These are phyloP conservation scores for Lachnellula willkommii DNA, from an alignment of 2,329 filamentous ascomycete species.

Conservation along the genomic window DNA sequence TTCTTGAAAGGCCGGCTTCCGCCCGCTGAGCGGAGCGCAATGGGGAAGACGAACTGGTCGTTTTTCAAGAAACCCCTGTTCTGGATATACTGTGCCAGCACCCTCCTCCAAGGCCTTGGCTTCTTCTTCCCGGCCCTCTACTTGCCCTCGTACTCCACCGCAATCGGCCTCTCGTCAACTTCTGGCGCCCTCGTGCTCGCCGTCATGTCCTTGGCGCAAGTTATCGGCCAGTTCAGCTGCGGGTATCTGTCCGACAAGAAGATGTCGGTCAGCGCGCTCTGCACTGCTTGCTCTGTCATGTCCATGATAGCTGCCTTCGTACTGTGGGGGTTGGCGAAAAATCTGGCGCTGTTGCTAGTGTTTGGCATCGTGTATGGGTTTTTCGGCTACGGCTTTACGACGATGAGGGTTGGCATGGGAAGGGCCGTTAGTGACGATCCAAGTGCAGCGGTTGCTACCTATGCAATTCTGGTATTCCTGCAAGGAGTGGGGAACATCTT, in stretches of 20 bases:
- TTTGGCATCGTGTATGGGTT: slow-evolving; percentile 52
- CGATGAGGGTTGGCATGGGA: slow-evolving; percentile 41
- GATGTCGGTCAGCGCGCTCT: slow-evolving; percentile 35
- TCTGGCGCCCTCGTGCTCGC: slow-evolving; percentile 56
- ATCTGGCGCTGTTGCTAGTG: slow-evolving; percentile 39
- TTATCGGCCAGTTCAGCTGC: slow-evolving; percentile 45
- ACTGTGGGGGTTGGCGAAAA: slow-evolving; percentile 47
- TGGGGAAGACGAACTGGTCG: slow-evolving; percentile 37
- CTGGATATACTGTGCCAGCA: slow-evolving; percentile 43
- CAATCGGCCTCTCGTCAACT: slow-evolving; percentile 58
- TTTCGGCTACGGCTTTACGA: slow-evolving; percentile 47
- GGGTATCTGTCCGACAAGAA: slow-evolving; percentile 46
- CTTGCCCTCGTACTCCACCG: slow-evolving; percentile 62
- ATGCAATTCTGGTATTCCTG: slow-evolving; percentile 27
- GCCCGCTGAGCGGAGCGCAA: slow-evolving; percentile 23
- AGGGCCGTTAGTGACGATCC: slow-evolving; percentile 29
- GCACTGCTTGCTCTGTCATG: slow-evolving; percentile 39
- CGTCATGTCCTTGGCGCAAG: slow-evolving; percentile 45
- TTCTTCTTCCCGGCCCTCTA: slow-evolving; percentile 47
- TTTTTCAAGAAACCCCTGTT: slow-evolving; percentile 43
- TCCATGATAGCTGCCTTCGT: slow-evolving; percentile 44
- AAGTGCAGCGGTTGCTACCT: slow-evolving; percentile 25
- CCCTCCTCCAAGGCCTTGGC: slow-evolving; percentile 42
- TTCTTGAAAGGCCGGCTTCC: slow-evolving; percentile 53
- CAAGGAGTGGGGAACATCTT: slow-evolving; percentile 32